phyloP scores from a whole-genome alignment of 768 basidiomycete species.

The Saitozyma podzolica region DNA sequence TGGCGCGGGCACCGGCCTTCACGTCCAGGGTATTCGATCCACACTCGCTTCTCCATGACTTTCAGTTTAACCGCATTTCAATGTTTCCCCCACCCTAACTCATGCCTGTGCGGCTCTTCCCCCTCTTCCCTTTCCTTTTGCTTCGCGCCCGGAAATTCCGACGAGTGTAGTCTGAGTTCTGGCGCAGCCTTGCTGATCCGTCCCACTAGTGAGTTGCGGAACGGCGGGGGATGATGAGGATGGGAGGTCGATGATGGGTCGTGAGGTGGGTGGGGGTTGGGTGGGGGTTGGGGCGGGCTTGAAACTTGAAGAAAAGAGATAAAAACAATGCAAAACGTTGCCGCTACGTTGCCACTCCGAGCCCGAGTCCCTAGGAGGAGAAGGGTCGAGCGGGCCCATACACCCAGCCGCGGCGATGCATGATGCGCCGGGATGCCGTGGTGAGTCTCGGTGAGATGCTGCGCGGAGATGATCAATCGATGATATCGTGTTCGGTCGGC shows the following conservation, averaged over 20 bases:
- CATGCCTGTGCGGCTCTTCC: no score
- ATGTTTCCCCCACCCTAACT: no score
- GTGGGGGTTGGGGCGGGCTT: background rate
- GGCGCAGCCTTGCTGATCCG: background rate
- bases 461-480: no score
- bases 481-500: no score
- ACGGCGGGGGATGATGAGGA: conserved; percentile 6
- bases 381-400: no score
- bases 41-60: background rate
- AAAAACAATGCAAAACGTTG: conserved; percentile 17
- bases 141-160: background rate
- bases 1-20: background rate
- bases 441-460: no score
- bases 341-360: no score
- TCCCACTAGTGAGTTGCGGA: conserved; percentile 5
- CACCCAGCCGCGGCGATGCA: no score
- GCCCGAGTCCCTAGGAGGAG: no score
- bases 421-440: no score
- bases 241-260: conserved; percentile 9
- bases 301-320: no score
- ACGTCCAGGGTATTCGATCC: background rate
- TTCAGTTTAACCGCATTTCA: background rate
- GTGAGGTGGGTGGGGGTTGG: background rate
- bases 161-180: background rate
- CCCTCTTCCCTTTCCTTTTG: background rate